These are phyloP conservation scores for Funneliformis geosporum DNA, from an alignment of 192 early-diverging fungal species.

Conservation along the genomic window DNA sequence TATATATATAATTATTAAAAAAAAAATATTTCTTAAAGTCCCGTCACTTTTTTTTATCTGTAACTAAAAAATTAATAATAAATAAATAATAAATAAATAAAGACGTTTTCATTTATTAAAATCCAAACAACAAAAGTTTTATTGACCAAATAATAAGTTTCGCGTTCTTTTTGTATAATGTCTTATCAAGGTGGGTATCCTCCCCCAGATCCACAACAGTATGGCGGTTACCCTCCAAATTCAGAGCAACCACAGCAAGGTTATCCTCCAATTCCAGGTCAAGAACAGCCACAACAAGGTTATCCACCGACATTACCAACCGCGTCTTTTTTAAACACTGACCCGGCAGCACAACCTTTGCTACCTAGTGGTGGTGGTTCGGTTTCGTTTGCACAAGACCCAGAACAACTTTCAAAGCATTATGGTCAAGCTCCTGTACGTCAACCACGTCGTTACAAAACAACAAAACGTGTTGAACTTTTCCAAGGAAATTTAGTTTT, in stretches of 20 bases:
- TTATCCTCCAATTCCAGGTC: background rate
- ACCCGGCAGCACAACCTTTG: slow-evolving; percentile 1
- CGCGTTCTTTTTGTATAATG: background rate
- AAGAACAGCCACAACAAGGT: background rate
- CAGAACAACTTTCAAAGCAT: slow-evolving; percentile 26
- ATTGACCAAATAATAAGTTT: background rate
- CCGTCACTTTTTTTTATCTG: no score
- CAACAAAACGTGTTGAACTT: slow-evolving; percentile 59
- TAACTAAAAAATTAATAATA: no score
- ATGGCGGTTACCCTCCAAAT: background rate
- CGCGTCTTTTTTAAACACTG: background rate
- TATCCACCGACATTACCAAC: background rate
- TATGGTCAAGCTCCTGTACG: slow-evolving; percentile 46
- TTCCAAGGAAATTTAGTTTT: slow-evolving; percentile 73
- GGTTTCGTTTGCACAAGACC: background rate
- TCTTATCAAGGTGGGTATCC: slow-evolving; percentile 15
- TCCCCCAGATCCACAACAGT: background rate
- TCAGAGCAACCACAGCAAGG: background rate
- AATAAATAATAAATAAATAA: no score
- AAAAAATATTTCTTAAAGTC: no score
- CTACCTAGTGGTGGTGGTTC: background rate
- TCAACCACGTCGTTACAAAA: slow-evolving; percentile 51
- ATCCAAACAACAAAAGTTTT: background rate
- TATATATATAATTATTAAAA: no score
- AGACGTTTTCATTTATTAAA: background rate